Base-by-base conservation (phyloP, 1,284 basidiomycete genomes). In the Phenoliferia sp. region DNA sequence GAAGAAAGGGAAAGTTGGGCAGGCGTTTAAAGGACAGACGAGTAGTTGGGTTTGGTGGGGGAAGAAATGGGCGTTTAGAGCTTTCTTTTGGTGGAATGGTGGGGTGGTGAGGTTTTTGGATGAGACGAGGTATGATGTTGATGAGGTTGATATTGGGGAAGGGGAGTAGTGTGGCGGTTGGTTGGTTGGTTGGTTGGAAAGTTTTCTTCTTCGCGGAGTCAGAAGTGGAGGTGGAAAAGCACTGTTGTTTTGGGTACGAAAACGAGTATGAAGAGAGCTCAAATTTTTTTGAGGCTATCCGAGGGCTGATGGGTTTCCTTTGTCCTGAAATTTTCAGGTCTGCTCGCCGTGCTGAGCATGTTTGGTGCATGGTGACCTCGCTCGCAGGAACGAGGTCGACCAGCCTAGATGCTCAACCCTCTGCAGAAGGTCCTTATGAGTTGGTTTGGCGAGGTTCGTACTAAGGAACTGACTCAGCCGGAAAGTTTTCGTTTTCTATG, bases 241-340 rank as follows among this genome's bases (percentile, higher is more conserved):
- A n/a, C n/a, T n/a, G n/a, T n/a, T n/a, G n/a, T n/a, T n/a, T n/a
- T n/a, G n/a, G n/a, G 77, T 99, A 98, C 79, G 87, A 89, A 63
- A 86, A 89, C 69, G 85, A 91, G 77, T 98, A 98, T 77, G 94
- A 99, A 78, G 92, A 96, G 78, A 86, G 89, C 59, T 92, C 98
- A 86, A 97, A 99, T 77, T 95, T 95, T 0, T 99, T 98, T 78
- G 93, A 97, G 79, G 91, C 90, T 4, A 98, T 99, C 84, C 87
- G 93, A 68, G 94, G 94, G 4, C 83, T 92, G 77, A 94, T 94
- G 76, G 76, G 50, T 39, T 34, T 62, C 55, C 64, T 26, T 59
- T 29, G 12, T 16, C 28, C 29, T 16, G n/a, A n/a, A n/a, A n/a
- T n/a, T n/a, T n/a, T n/a, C n/a, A n/a, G n/a, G n/a, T n/a, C n/a